A percentile compares a stretch with the other conserved stretches of the same genome.
phyloP scores from a whole-genome alignment of 2,329 filamentous ascomycete species.

The Pestalotiopsis sp. region DNA sequence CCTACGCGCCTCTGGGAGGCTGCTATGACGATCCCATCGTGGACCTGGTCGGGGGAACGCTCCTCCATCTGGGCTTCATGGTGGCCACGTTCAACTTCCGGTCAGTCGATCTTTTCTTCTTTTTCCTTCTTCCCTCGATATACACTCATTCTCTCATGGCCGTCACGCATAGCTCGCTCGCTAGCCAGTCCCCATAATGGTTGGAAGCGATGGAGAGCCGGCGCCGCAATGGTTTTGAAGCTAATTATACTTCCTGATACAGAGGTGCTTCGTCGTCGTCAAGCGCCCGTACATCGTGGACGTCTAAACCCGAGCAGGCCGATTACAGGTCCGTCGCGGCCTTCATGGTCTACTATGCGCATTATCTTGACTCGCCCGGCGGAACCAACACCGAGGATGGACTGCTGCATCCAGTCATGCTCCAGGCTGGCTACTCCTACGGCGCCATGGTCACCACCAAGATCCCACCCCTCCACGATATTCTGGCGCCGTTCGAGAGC shows the following conservation, averaged over 20 bases:
- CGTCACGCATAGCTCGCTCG: neutral
- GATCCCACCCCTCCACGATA: conserved; percentile 63
- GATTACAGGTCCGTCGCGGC: conserved; percentile 86
- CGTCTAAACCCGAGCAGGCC: conserved; percentile 74
- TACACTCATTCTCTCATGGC: neutral
- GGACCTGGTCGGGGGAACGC: conserved; percentile 61
- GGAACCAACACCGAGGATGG: conserved; percentile 3
- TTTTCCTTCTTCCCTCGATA: neutral
- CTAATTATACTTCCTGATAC: conserved; percentile 9
- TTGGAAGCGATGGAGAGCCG: neutral
- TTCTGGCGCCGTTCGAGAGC: conserved; percentile 62
- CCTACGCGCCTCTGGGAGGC: conserved; percentile 87
- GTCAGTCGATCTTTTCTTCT: conserved; percentile 44
- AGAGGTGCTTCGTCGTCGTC: conserved; percentile 78
- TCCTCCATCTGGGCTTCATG: conserved; percentile 72
- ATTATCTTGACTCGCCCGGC: conserved; percentile 51
- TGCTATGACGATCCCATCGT: conserved; percentile 83
- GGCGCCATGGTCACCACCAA: conserved; percentile 80
- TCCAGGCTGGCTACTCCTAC: conserved; percentile 88
- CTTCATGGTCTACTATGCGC: conserved; percentile 76
- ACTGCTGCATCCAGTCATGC: conserved; percentile 37
- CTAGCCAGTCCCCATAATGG: neutral
- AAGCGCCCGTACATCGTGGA: conserved; percentile 84
- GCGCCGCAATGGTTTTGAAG: neutral
- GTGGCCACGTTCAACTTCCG: conserved; percentile 93